Percentiles rank a stretch among this genome's conserved stretches.
These are phyloP conservation scores for Mortierella sp. DNA, from an alignment of 371 early-diverging fungal species.

Conservation along the genomic window DNA sequence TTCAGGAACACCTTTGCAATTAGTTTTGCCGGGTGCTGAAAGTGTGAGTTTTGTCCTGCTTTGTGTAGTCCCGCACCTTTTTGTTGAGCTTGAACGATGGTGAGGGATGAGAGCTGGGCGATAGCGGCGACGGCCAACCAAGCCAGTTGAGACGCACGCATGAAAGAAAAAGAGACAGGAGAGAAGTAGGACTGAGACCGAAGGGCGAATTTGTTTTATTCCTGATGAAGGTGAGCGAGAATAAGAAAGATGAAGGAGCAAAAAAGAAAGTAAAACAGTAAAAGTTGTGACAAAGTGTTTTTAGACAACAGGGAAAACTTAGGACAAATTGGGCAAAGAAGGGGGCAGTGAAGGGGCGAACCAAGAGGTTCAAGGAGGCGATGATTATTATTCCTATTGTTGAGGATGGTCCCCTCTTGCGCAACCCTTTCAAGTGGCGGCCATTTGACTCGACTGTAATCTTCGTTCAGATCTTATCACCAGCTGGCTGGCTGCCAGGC, in stretches of 20 bases:
- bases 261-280: not conserved
- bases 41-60: not conserved
- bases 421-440: too few relatives aligned
- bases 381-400: not conserved
- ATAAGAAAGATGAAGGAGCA: too few relatives aligned
- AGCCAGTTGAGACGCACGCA: constrained; percentile 22
- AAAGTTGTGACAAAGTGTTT: not conserved
- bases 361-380: too few relatives aligned
- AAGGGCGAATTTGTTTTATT: too few relatives aligned
- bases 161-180: not conserved
- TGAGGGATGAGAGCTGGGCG: constrained; percentile 23
- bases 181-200: not conserved
- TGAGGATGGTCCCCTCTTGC: not conserved
- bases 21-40: not conserved
- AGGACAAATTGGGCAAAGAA: not conserved
- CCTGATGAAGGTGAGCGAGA: too few relatives aligned
- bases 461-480: too few relatives aligned
- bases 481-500: too few relatives aligned
- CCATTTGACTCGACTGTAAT: too few relatives aligned
- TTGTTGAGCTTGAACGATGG: constrained; percentile 24
- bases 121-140: constrained; percentile 24
- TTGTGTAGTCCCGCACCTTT: not conserved
- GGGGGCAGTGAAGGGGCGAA: not conserved
- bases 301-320: not conserved
- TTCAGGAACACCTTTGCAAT: not conserved